Conservation (phyloP, 106 monocot genomes). For the Cymbidium sinense region DNA sequence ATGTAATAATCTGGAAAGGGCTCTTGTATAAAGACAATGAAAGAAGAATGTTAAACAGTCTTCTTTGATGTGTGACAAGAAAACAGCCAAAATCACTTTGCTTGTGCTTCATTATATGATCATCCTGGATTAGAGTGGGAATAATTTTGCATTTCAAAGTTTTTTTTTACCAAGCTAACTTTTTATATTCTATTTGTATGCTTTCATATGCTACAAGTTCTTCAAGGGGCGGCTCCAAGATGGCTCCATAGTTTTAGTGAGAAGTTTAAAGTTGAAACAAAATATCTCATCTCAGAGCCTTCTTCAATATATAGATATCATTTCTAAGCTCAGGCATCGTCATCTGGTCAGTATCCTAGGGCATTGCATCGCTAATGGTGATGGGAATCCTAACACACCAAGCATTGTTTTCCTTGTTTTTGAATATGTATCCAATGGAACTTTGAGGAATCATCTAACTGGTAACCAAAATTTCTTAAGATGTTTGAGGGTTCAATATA, state of each 20-base stretch:
- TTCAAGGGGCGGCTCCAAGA: constrained; percentile 65
- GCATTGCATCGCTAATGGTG: constrained; percentile 46
- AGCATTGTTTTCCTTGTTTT: constrained; percentile 43
- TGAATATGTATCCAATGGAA: constrained; percentile 71
- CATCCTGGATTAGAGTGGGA: neutral
- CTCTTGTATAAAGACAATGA: neutral
- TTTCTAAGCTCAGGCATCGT: constrained; percentile 73
- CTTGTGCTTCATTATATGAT: neutral
- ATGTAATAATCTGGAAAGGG: neutral
- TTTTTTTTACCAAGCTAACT: neutral
- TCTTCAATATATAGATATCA: constrained; percentile 51
- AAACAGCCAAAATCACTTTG: neutral
- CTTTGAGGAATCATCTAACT: constrained; percentile 77
- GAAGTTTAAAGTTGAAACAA: constrained; percentile 61
- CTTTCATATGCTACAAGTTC: constrained; percentile 25
- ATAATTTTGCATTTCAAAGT: neutral
- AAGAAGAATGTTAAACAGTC: neutral
- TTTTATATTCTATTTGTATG: neutral
- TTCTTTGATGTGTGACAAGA: neutral
- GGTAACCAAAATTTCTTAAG: constrained; percentile 28
- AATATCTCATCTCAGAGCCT: constrained; percentile 50
- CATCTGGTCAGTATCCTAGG: constrained; percentile 88
- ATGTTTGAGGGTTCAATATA: neutral
- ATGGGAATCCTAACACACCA: constrained; percentile 20
- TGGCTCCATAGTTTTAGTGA: constrained; percentile 50